Evolutionary conservation across 1,284 basidiomycete genomes (phyloP).

Genomic region (Puccinia hordei): DNA sequence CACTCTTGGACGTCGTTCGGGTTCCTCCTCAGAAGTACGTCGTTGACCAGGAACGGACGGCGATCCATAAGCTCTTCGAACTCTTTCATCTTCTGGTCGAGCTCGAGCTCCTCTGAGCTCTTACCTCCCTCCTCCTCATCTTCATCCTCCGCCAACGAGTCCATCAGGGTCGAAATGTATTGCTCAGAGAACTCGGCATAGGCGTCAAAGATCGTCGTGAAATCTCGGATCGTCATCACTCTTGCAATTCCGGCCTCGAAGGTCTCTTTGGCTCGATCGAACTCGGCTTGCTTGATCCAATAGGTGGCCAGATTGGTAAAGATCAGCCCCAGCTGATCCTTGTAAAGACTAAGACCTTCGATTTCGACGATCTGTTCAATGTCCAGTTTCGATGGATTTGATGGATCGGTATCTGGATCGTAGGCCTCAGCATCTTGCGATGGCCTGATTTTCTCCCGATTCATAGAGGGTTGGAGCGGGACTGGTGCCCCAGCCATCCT

Average conservation of each 20-base stretch:
- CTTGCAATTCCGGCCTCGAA: conserved; percentile 83
- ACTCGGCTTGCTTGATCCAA: conserved; percentile 96
- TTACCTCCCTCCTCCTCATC: conserved; percentile 61
- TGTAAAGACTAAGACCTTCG: conserved; percentile 84
- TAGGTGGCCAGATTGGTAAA: conserved; percentile 98
- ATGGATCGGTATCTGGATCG: conserved; percentile 79
- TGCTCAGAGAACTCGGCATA: conserved; percentile 93
- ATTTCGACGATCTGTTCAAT: conserved; percentile 80
- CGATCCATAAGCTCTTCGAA: conserved; percentile 95
- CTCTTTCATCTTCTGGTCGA: conserved; percentile 85
- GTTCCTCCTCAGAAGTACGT: conserved; percentile 89
- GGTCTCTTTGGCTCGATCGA: conserved; percentile 78
- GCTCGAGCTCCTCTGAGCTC: conserved; percentile 68
- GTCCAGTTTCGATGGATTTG: conserved; percentile 74
- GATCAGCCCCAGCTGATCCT: conserved; percentile 91
- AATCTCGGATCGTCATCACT: conserved; percentile 93
- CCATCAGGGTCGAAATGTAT: conserved; percentile 88
- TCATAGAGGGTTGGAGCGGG: conserved; percentile 59
- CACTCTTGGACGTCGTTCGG: conserved; percentile 98
- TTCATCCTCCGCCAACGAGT: conserved; percentile 74
- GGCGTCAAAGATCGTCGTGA: conserved; percentile 96
- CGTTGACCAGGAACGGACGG: conserved; percentile 92
- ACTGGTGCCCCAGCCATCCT: conserved; percentile 73
- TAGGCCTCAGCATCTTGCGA: conserved; percentile 64
- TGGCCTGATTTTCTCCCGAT: conserved; percentile 53